A percentile compares a stretch with the other conserved stretches of the same genome.
These are phyloP conservation scores for Proliferodiscus dingleyae DNA, from an alignment of 2,329 filamentous ascomycete genomes.

Conservation along the genomic window DNA sequence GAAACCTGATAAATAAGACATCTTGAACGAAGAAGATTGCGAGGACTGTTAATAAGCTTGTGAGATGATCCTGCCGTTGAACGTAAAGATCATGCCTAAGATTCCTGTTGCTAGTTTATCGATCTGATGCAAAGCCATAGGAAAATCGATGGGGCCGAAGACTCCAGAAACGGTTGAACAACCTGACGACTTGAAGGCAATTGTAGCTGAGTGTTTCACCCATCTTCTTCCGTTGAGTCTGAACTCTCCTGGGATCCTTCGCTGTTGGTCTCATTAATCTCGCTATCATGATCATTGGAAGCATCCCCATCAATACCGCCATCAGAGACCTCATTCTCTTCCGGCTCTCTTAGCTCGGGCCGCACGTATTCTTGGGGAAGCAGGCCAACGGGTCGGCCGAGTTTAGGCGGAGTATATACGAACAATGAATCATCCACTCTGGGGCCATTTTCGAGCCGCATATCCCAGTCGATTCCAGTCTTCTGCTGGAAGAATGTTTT, in stretches of 20 bases:
- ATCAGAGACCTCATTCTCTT: neutral
- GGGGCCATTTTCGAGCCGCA: constrained; percentile 34
- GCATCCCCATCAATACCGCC: constrained; percentile 7
- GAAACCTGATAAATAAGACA: too few species aligned
- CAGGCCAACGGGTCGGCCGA: constrained; percentile 10
- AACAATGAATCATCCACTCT: constrained; percentile 2
- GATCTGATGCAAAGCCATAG: too few species aligned
- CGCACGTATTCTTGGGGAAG: constrained; percentile 12
- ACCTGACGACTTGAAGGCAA: too few species aligned
- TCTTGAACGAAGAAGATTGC: too few species aligned
- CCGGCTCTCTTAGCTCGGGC: constrained; percentile 8
- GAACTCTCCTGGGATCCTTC: too few species aligned
- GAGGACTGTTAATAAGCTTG: too few species aligned
- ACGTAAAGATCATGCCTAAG: too few species aligned
- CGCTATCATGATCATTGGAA: constrained; percentile 18
- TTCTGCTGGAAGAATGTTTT: constrained; percentile 52
- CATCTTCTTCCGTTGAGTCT: neutral
- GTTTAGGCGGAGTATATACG: constrained; percentile 4
- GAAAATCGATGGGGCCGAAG: too few species aligned
- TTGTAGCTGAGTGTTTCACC: too few species aligned
- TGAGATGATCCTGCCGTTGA: too few species aligned
- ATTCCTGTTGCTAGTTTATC: too few species aligned
- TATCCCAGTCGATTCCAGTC: constrained; percentile 56
- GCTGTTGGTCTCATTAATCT: constrained; percentile 16
- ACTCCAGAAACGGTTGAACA: too few species aligned